These are phyloP conservation scores for Chloranthus sessilifolius DNA, from an alignment of 164 flowering plant species.

Conservation along the genomic window DNA sequence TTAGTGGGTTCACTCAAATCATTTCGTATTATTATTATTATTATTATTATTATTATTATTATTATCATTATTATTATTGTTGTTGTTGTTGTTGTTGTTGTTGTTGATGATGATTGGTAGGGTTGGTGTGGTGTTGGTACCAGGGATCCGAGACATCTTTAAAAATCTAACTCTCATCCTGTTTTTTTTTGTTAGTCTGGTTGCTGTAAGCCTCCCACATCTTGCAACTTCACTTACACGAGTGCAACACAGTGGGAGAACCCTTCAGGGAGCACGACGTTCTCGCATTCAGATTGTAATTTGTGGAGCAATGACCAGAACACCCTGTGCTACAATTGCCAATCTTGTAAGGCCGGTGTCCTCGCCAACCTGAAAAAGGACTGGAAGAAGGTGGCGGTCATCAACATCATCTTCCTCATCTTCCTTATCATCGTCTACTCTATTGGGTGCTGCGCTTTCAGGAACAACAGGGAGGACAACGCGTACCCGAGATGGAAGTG, in stretches of 20 bases:
- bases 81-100: too few species aligned
- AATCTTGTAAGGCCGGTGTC: conserved; percentile 37
- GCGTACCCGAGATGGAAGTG: conserved; percentile 16
- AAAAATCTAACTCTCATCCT: not conserved
- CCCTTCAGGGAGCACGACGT: conserved; percentile 14
- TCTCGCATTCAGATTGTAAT: conserved; percentile 40
- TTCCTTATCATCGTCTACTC: conserved; percentile 31
- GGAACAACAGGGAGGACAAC: conserved; percentile 29
- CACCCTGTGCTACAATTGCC: conserved; percentile 41
- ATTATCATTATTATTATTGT: too few species aligned
- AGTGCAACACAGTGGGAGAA: conserved; percentile 42
- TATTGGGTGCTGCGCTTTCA: conserved; percentile 36
- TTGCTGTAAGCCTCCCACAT: conserved; percentile 72
- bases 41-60: too few species aligned
- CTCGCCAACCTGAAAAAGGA: conserved; percentile 28
- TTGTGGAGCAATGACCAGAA: conserved; percentile 43
- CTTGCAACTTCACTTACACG: conserved; percentile 30
- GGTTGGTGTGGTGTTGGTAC: not conserved
- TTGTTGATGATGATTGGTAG: not conserved
- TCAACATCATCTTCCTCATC: conserved; percentile 24
- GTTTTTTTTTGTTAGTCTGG: conserved; percentile 41
- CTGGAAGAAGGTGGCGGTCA: conserved; percentile 32
- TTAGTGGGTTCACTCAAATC: too few species aligned
- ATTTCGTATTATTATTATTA: too few species aligned
- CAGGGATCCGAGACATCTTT: not conserved